Evolutionary conservation across 2,329 filamentous ascomycete species (phyloP).

Genomic region (Microdochium paspali): DNA sequence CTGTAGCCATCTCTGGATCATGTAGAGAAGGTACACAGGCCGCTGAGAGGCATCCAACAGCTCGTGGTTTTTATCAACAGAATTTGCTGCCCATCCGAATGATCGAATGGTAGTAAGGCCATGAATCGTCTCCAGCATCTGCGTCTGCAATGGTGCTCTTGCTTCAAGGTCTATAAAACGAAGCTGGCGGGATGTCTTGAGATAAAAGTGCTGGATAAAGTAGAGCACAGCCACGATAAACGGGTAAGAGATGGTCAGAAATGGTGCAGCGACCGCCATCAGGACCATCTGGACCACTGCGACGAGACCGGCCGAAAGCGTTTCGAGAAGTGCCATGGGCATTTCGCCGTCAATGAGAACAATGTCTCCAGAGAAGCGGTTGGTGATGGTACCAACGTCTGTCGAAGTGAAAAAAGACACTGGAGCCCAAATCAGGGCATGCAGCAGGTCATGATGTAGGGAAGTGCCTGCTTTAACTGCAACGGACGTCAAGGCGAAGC

Average conservation of each 20-base stretch:
- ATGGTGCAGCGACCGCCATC: constrained; percentile 31
- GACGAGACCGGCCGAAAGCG: constrained; percentile 15
- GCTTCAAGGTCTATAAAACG: constrained; percentile 43
- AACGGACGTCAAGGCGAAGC: background rate
- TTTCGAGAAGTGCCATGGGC: constrained; percentile 8
- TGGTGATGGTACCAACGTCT: background rate
- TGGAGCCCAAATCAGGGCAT: background rate
- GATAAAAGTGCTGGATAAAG: constrained; percentile 39
- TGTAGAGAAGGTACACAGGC: constrained; percentile 38
- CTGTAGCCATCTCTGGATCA: constrained; percentile 38
- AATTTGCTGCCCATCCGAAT: constrained; percentile 33
- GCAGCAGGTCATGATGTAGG: background rate
- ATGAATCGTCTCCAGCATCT: constrained; percentile 37
- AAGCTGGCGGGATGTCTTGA: constrained; percentile 45
- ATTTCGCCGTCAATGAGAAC: constrained; percentile 13
- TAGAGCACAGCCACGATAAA: constrained; percentile 29
- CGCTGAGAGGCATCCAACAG: constrained; percentile 34
- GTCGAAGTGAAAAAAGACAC: background rate
- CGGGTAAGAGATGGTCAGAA: constrained; percentile 31
- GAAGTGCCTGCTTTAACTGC: background rate
- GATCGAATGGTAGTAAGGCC: constrained; percentile 39
- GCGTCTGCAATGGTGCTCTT: constrained; percentile 37
- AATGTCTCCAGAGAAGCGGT: background rate
- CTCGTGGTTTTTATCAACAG: constrained; percentile 23
- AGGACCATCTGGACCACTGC: constrained; percentile 32